Evolutionary conservation across 768 basidiomycete species (phyloP).

Genomic region (Serendipita sp.): DNA sequence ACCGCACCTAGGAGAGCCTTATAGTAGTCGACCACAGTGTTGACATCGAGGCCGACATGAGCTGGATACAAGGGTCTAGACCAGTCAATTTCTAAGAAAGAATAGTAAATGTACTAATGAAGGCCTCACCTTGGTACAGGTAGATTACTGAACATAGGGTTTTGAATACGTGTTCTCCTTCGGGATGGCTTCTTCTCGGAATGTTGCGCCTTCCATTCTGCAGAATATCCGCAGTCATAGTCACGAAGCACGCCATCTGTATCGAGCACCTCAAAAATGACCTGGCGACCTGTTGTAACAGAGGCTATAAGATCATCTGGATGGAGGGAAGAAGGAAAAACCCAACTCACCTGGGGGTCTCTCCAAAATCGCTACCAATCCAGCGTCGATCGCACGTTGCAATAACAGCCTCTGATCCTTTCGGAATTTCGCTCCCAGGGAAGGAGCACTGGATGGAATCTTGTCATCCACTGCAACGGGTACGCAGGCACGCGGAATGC

Average conservation of each 20-base stretch:
- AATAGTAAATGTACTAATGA: no score
- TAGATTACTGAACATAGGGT: no score
- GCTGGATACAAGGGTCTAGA: no score
- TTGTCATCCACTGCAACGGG: background rate
- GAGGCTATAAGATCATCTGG: background rate
- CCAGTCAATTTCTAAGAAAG: no score
- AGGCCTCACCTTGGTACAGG: no score
- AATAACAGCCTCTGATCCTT: background rate
- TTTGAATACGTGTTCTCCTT: no score
- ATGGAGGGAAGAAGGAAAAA: background rate
- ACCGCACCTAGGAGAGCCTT: no score
- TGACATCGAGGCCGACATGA: no score
- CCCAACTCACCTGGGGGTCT: background rate
- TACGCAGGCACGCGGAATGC: background rate
- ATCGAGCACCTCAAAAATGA: constrained; percentile 5
- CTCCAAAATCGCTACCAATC: background rate
- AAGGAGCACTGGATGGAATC: background rate
- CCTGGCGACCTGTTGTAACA: background rate
- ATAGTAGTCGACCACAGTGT: no score
- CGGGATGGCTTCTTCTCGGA: no score
- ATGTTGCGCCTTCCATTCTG: background rate
- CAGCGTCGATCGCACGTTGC: background rate
- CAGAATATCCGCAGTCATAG: background rate
- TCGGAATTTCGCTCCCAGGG: background rate
- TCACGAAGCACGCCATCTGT: background rate